Base-by-base conservation (phyloP, 1,139 yeast species). In the Taphrina sp. region DNA sequence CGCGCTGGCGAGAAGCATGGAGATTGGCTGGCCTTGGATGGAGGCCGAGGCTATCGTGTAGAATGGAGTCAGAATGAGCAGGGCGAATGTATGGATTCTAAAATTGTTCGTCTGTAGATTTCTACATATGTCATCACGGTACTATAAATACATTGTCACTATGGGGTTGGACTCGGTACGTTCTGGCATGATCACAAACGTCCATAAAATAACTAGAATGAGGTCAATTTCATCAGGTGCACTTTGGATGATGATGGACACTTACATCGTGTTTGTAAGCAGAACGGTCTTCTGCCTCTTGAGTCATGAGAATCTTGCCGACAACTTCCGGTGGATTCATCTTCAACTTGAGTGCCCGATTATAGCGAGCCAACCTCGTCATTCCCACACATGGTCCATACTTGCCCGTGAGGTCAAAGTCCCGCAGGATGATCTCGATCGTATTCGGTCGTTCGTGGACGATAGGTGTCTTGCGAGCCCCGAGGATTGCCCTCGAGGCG, bases 331-430 rank as follows among this genome's bases (percentile, higher is more conserved):
- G 76, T 2, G 76, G 76, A 8, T 65, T 57, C 45, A 69, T 61
- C 7, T 96, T 96, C 65, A 90, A 74, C 58, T 83, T 84, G 66
- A 85, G 89, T 1, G 97, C 96, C 65, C 97, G 76, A 65, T 87
- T 83, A 96, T 96, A 90, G 8, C 98, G 63, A 22, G 68, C 67
- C 20, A 73, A 58, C 23, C 76, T 61, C 3, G 70, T 62, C 37
- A 72, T 52, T 1, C 76, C 76, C 1, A 65, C 66, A 12, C 67
- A 63, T 1, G 76, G 76, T 1, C 76, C 76, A 55, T 65, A 72
- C 20, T 63, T 62, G 3, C 66, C 54, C 2, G 65, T 62, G 57
- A 71, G 56, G 52, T 72, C 76, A 59, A 72, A 72, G 16, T 64
- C 64, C 37, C 64, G 65, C 29, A 72, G 64, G 33, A 72, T 56